A percentile compares a stretch with the other conserved stretches of the same genome.
These are phyloP conservation scores for Phlegmacium glaucopus DNA, from an alignment of 768 basidiomycete species.

Conservation along the genomic window DNA sequence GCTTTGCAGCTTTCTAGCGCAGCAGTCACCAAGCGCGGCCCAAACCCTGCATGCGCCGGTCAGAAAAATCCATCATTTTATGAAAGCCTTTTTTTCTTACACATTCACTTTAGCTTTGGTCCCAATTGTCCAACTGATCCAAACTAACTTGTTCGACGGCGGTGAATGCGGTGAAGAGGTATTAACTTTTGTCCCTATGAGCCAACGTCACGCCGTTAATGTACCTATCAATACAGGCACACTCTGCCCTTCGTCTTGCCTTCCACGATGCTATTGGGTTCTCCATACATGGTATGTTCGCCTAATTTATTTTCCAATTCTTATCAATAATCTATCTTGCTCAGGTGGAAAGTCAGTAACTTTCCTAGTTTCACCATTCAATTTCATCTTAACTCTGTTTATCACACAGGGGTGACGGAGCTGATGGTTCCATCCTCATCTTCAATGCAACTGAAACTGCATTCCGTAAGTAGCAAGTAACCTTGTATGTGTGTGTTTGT, in stretches of 20 bases:
- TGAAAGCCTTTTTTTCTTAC: neutral
- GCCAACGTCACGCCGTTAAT: neutral
- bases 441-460: conserved; percentile 20
- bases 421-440: conserved; percentile 24
- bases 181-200: conserved; percentile 12
- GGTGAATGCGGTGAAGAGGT: conserved; percentile 31
- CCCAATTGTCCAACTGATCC: conserved; percentile 21
- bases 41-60: conserved; percentile 16
- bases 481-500: no score
- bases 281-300: conserved; percentile 13
- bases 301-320: neutral
- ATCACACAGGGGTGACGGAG: conserved; percentile 20
- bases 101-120: conserved; percentile 4
- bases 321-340: neutral
- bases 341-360: conserved; percentile 9
- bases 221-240: conserved; percentile 1
- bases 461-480: conserved; percentile 4
- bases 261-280: conserved; percentile 16
- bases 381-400: neutral
- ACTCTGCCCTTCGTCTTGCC: conserved; percentile 13
- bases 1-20: conserved; percentile 8
- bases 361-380: neutral
- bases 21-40: conserved; percentile 15
- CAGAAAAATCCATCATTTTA: neutral
- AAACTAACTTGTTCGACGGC: conserved; percentile 26